Evolutionary conservation across 257 asterid species (phyloP).

Genomic region (Phtheirospermum japonicum): DNA sequence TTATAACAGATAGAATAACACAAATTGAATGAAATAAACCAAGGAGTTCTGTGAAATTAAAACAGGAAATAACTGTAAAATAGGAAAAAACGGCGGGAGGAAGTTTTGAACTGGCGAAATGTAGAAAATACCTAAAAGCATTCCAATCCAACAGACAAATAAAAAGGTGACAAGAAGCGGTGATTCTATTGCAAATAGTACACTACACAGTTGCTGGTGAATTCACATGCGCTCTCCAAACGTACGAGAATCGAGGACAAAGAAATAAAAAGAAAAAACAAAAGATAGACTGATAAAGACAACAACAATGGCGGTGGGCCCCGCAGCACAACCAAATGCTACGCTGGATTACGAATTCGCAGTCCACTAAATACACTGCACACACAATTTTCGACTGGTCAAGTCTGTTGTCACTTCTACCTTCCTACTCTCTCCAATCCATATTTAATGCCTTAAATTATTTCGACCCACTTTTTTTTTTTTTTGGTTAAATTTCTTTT

Average conservation of each 20-base stretch:
- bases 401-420: constrained; percentile 8
- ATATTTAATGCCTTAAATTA: constrained; percentile 12
- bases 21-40: too few species aligned
- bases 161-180: neutral
- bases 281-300: constrained; percentile 15
- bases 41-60: too few species aligned
- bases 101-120: neutral
- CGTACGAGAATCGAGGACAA: constrained; percentile 32
- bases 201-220: constrained; percentile 22
- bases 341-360: constrained; percentile 25
- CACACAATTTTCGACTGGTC: constrained; percentile 24
- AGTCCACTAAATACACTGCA: neutral
- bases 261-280: constrained; percentile 6
- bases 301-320: constrained; percentile 37
- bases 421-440: constrained; percentile 5
- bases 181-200: too few species aligned
- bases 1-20: too few species aligned
- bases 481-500: constrained; percentile 15
- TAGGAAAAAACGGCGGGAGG: neutral
- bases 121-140: neutral
- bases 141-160: too few species aligned
- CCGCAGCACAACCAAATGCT: constrained; percentile 25
- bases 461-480: neutral
- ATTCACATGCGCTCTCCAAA: constrained; percentile 32
- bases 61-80: too few species aligned